phyloP scores from a whole-genome alignment of 1,284 basidiomycete genomes.

The Pseudozyma tsukubaensis region DNA sequence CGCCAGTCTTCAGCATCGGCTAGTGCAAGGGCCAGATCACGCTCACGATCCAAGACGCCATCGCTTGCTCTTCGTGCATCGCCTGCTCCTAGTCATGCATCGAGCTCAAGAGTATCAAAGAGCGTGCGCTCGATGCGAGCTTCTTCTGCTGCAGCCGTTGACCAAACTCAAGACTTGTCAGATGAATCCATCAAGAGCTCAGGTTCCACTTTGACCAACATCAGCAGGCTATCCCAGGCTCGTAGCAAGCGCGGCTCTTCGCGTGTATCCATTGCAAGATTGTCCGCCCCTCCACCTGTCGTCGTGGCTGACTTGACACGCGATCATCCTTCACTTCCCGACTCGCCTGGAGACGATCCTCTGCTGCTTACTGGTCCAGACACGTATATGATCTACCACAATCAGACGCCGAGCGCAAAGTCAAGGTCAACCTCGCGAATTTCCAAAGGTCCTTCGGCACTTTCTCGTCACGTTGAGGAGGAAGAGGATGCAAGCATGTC shows the following conservation, averaged over 20 bases:
- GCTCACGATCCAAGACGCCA: slow-evolving; percentile 40
- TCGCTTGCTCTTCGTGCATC: slow-evolving; percentile 16
- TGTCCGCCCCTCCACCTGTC: slow-evolving; percentile 24
- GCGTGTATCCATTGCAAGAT: slow-evolving; percentile 13
- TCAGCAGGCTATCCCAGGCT: slow-evolving; percentile 11
- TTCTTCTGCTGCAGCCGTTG: slow-evolving; percentile 11
- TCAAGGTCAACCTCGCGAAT: slow-evolving; percentile 6
- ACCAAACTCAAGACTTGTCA: slow-evolving; percentile 12
- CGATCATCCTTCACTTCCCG: slow-evolving; percentile 40
- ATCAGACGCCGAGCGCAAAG: slow-evolving; percentile 30
- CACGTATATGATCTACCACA: slow-evolving; percentile 30
- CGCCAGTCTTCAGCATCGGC: slow-evolving; percentile 14
- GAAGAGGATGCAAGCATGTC: slow-evolving; percentile 9
- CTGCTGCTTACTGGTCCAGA: slow-evolving; percentile 45
- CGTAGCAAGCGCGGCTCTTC: slow-evolving; percentile 4
- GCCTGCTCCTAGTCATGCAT: slow-evolving; percentile 23
- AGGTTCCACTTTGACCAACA: slow-evolving; percentile 13
- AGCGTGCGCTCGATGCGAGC: slow-evolving; percentile 20
- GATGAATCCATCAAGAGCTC: slow-evolving; percentile 43
- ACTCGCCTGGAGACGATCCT: slow-evolving; percentile 51
- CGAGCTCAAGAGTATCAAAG: slow-evolving; percentile 1
- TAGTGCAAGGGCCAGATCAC: slow-evolving; percentile 13
- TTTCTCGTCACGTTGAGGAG: not conserved
- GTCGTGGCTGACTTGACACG: slow-evolving; percentile 29
- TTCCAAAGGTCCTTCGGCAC: not conserved